Evolutionary conservation across 2,329 filamentous ascomycete species (phyloP).

Genomic region (Aureobasidium sp.): DNA sequence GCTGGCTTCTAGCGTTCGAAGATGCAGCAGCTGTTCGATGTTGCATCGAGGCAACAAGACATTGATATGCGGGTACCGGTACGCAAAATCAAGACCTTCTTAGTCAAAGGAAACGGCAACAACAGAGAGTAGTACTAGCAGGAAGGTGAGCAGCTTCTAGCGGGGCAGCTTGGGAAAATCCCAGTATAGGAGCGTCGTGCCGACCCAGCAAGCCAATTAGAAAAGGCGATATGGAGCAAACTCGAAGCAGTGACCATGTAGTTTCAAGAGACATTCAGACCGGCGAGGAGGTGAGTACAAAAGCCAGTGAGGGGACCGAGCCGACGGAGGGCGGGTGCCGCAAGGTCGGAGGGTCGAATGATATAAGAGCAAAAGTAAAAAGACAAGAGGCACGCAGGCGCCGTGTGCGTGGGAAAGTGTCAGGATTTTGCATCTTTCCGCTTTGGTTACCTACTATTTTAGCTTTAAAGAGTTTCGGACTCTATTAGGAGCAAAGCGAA

Average conservation of each 20-base stretch:
- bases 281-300: background rate
- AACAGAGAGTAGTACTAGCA: slow-evolving; percentile 10
- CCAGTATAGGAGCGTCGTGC: slow-evolving; percentile 21
- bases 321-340: background rate
- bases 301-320: background rate
- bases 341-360: background rate
- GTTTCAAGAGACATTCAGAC: slow-evolving; percentile 12
- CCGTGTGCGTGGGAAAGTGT: background rate
- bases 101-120: slow-evolving; percentile 8
- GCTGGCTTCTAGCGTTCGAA: slow-evolving; percentile 24
- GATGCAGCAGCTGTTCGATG: slow-evolving; percentile 15
- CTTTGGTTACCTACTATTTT: slow-evolving; percentile 10
- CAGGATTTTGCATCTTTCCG: slow-evolving; percentile 1
- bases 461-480: slow-evolving; percentile 10
- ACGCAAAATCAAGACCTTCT: slow-evolving; percentile 7
- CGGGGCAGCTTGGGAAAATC: slow-evolving; percentile 9
- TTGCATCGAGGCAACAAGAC: slow-evolving; percentile 17
- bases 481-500: background rate
- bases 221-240: slow-evolving; percentile 6
- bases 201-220: slow-evolving; percentile 16
- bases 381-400: background rate
- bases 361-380: slow-evolving; percentile 10
- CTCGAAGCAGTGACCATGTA: slow-evolving; percentile 12
- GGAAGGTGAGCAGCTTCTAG: slow-evolving; percentile 11
- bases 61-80: slow-evolving; percentile 12